Evolutionary conservation across 1,284 basidiomycete species (phyloP), one percentile per base, ranked within the genome.

Genomic region (Ganoderma lucidum): DNA sequence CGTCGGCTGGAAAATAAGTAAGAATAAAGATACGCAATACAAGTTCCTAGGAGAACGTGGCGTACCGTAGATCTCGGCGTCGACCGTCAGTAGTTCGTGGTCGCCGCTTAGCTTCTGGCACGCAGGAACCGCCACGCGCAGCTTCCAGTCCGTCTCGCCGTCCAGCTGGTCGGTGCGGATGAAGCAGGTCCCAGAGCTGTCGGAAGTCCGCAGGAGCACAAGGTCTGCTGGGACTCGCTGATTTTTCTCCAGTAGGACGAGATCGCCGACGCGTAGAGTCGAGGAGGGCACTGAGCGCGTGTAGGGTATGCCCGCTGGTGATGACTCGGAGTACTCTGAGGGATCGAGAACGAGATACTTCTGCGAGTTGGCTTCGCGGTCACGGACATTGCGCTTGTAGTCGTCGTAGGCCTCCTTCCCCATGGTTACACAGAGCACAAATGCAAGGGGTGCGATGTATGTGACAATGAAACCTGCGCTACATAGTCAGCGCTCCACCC

Each of bases 351-450:
- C 87, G 66, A 95, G 88, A 80, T 99, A 99, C 67, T 92, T 91
- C 62, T 95, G 92, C 0, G 96, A 97, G 79, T 99, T 99, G 71
- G 96, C 96, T 80, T 98, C 96, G 45, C 90, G 87, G 80, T 99
- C 98, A 39, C 98, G 90, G 10, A 93, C 88, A 78, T 97, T 90
- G 30, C 98, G 94, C 74, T 94, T 93, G 84, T 97, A 98, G 81
- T 99, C 98, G 78, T 99, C 98, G 77, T 96, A 96, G 0, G 97
- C 98, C 81, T 99, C 98, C 80, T 99, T 99, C 30, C 97, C 96
- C 88, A 99, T 98, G 2, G 98, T 99, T 10, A 99, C 93, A 64
- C 85, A 89, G 2, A 99, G 87, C 0, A 99, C 98, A 76, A 99
- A 99, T 0, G 95, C 96, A 6, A 99, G 88, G 0, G 98, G 98